These are phyloP conservation scores for Alternaria solani DNA, from an alignment of 2,329 filamentous ascomycete genomes.

Conservation along the genomic window DNA sequence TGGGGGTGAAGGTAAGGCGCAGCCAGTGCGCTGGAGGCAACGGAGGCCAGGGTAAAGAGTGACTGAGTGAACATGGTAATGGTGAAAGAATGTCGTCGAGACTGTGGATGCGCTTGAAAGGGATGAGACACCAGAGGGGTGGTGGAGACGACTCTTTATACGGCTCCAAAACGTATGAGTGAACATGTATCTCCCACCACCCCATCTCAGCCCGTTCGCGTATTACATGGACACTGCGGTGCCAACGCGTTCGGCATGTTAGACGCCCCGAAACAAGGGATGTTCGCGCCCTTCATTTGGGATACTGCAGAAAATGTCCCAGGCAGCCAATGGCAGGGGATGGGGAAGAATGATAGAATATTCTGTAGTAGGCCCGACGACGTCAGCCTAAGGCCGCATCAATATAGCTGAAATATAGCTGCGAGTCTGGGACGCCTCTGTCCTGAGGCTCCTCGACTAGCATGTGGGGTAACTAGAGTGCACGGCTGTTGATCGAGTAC, in stretches of 20 bases:
- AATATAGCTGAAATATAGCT: slow-evolving; percentile 21
- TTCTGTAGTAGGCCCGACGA: slow-evolving; percentile 33
- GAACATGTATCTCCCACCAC: neutral
- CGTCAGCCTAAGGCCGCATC: slow-evolving; percentile 18
- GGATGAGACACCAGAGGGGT: neutral
- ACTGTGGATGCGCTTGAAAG: slow-evolving; percentile 12
- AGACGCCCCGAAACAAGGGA: slow-evolving; percentile 23
- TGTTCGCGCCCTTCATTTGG: slow-evolving; percentile 20
- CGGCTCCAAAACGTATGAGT: slow-evolving; percentile 1
- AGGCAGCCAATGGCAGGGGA: slow-evolving; percentile 25
- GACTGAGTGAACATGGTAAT: slow-evolving; percentile 36
- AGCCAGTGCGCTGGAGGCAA: slow-evolving; percentile 38
- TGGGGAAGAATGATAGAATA: slow-evolving; percentile 27
- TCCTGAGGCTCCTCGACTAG: slow-evolving; percentile 16
- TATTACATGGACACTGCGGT: slow-evolving; percentile 17
- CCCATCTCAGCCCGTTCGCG: slow-evolving; percentile 7
- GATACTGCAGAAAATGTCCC: neutral
- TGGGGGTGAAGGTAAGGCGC: slow-evolving; percentile 23
- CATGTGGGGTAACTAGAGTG: slow-evolving; percentile 23
- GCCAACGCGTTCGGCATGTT: slow-evolving; percentile 17
- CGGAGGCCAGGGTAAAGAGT: slow-evolving; percentile 29
- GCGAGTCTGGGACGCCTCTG: slow-evolving; percentile 4
- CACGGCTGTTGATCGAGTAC: slow-evolving; percentile 8
- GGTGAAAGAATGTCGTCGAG: slow-evolving; percentile 8
- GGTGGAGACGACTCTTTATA: slow-evolving; percentile 27